These are phyloP conservation scores for Alternaria consortialis DNA, from an alignment of 2,329 filamentous ascomycete species.

Conservation along the genomic window DNA sequence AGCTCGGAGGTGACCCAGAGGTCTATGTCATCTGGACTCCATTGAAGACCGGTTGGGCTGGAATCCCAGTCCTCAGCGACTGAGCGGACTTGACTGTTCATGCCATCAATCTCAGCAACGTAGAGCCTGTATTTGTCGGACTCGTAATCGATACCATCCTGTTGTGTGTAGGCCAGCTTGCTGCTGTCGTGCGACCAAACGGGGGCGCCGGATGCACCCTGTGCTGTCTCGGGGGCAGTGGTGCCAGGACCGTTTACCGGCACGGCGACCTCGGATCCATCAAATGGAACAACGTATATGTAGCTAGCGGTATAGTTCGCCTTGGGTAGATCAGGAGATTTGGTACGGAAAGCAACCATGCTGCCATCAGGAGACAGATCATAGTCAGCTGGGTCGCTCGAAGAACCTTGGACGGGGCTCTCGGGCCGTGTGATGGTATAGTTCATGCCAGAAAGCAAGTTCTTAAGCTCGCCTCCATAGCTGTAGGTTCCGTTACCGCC, in stretches of 20 bases:
- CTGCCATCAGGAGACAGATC: conserved; percentile 74
- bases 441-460: conserved; percentile 70
- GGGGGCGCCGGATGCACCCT: conserved; percentile 73
- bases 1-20: conserved; percentile 47
- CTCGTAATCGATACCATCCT: conserved; percentile 73
- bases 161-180: conserved; percentile 79
- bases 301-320: conserved; percentile 84
- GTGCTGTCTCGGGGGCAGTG: conserved; percentile 45
- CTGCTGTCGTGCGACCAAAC: conserved; percentile 78
- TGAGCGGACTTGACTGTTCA: conserved; percentile 34
- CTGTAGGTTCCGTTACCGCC: conserved; percentile 44
- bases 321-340: conserved; percentile 74
- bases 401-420: conserved; percentile 73
- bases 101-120: conserved; percentile 44
- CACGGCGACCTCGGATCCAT: conserved; percentile 61
- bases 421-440: conserved; percentile 63
- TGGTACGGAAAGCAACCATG: conserved; percentile 73
- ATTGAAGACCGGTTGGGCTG: conserved; percentile 37
- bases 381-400: conserved; percentile 80
- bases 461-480: conserved; percentile 45
- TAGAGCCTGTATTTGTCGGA: conserved; percentile 72
- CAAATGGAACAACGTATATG: conserved; percentile 76
- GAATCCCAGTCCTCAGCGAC: conserved; percentile 49
- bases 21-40: conserved; percentile 42
- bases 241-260: conserved; percentile 46